Conservation (phyloP, 2,329 filamentous ascomycete species). For the Sporothrix brasiliensis region DNA sequence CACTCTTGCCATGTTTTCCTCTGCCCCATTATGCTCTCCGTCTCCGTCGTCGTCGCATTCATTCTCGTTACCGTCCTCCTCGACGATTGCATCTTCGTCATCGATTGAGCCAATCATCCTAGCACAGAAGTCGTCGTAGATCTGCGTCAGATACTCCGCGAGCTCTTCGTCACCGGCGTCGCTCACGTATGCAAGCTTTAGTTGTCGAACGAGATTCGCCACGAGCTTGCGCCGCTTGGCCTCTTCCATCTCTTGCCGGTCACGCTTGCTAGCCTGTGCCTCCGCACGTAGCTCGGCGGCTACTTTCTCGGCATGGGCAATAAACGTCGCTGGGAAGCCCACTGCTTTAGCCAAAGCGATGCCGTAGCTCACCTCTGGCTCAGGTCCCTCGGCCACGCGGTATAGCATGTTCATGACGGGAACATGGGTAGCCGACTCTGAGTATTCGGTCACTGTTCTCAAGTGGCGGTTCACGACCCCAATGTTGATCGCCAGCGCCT, state of each 20-base stretch:
- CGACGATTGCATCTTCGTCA: neutral
- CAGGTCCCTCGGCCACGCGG: constrained; percentile 72
- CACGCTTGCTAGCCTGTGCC: constrained; percentile 53
- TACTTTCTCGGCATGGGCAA: constrained; percentile 69
- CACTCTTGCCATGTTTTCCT: neutral
- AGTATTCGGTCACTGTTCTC: constrained; percentile 61
- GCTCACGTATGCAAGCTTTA: constrained; percentile 51
- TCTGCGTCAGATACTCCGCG: constrained; percentile 62
- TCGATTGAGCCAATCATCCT: constrained; percentile 69
- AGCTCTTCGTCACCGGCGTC: constrained; percentile 67
- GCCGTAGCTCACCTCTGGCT: constrained; percentile 76
- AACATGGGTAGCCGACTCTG: constrained; percentile 45
- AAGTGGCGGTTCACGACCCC: constrained; percentile 86
- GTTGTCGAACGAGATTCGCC: constrained; percentile 71
- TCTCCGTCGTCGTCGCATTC: neutral
- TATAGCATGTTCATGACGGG: constrained; percentile 84
- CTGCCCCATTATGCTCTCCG: neutral
- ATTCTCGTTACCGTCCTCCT: neutral
- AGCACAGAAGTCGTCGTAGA: constrained; percentile 75
- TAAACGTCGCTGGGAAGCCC: constrained; percentile 68
- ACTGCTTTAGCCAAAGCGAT: constrained; percentile 77
- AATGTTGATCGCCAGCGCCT: constrained; percentile 70
- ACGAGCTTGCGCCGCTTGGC: constrained; percentile 70
- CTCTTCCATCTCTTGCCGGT: constrained; percentile 38
- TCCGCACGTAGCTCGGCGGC: constrained; percentile 62